Evolutionary conservation across 106 monocot species (phyloP), one percentile per base, ranked within the genome.

Genomic region (Apostasia shenzhenica): DNA sequence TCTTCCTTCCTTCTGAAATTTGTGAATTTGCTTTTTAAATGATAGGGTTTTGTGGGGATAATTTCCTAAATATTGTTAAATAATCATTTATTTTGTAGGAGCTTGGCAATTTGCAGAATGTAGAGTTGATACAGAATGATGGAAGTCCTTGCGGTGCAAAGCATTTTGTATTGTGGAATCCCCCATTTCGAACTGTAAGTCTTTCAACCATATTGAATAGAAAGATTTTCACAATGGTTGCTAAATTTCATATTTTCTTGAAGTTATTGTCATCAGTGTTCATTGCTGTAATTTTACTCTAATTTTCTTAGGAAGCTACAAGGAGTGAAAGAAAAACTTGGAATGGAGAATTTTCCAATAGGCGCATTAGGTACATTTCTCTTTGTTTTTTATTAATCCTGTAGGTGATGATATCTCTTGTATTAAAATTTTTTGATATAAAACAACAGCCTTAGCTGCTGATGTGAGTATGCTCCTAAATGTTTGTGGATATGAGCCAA

Each of bases 141-240:
- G 89, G 97, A 55, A 97, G 97, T 55, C 97, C 97, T 52, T 86
- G 80, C 68, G 83, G 89, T 80, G 66, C 67, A 73, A 97, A 97
- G 70, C 63, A 83, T 55, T 89, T 97, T 83, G 48, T 97, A 56
- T 62, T 97, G 71, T 97, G 97, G 97, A 92, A 95, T 79, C 95
- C 95, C 69, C 82, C 86, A 46, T 57, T 86, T 37, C 52, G 57
- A 48, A 59, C 8, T 12, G 59, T 60, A 70, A 60, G 76, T 73
- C 73, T 79, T 5, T 5, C 4, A 4, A 50, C 4, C 50, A 4
- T 50, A 5, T 50, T 50, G 50, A 50, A 50, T 50, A 5, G 50
- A 50, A 5, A 0, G 8, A 50, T 26, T 26, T 26, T 26, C 26
- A 26, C 26, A 26, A 26, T 26, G 26, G 26, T 26, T 26, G 26